Evolutionary conservation across 345 rosid species (phyloP).

Genomic region (Clarkia xantiana): DNA sequence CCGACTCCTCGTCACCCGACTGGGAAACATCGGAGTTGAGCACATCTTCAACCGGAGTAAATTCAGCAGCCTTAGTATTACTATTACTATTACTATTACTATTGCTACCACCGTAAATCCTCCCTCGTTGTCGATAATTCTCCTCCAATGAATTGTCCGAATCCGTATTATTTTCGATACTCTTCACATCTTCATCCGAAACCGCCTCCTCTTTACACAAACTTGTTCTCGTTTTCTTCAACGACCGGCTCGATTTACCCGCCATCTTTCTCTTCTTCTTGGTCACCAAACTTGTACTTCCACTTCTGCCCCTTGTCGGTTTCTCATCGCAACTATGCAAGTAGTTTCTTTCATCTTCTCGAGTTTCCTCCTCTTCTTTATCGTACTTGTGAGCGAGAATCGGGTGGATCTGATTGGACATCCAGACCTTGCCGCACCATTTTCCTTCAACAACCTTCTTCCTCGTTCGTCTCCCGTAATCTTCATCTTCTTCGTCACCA

Average conservation of each 20-base stretch:
- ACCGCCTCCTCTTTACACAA: slow-evolving; percentile 18
- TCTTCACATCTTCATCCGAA: slow-evolving; percentile 27
- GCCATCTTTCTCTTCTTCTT: slow-evolving; percentile 60
- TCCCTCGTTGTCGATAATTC: slow-evolving; percentile 10
- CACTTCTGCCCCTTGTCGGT: slow-evolving; percentile 21
- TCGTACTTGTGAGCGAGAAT: slow-evolving; percentile 38
- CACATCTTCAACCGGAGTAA: slow-evolving; percentile 26
- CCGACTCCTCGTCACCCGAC: slow-evolving; percentile 29
- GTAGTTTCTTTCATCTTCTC: slow-evolving; percentile 42
- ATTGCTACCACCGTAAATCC: slow-evolving; percentile 10
- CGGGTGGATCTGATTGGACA: slow-evolving; percentile 94
- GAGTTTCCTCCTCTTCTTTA: slow-evolving; percentile 31
- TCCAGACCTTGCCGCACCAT: slow-evolving; percentile 99
- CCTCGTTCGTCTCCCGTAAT: not conserved
- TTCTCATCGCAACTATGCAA: slow-evolving; percentile 28
- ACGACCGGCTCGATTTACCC: slow-evolving; percentile 20
- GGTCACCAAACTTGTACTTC: slow-evolving; percentile 19
- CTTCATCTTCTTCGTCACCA: slow-evolving; percentile 5
- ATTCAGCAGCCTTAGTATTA: slow-evolving; percentile 19
- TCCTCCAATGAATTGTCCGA: slow-evolving; percentile 18
- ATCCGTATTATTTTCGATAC: slow-evolving; percentile 15
- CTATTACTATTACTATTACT: slow-evolving; percentile 2
- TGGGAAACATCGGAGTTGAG: slow-evolving; percentile 36
- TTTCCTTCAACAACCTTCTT: slow-evolving; percentile 43
- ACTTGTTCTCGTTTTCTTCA: slow-evolving; percentile 19